Evolutionary conservation across 2,329 filamentous ascomycete genomes (phyloP).

Genomic region (Ambrosiella beaveri): DNA sequence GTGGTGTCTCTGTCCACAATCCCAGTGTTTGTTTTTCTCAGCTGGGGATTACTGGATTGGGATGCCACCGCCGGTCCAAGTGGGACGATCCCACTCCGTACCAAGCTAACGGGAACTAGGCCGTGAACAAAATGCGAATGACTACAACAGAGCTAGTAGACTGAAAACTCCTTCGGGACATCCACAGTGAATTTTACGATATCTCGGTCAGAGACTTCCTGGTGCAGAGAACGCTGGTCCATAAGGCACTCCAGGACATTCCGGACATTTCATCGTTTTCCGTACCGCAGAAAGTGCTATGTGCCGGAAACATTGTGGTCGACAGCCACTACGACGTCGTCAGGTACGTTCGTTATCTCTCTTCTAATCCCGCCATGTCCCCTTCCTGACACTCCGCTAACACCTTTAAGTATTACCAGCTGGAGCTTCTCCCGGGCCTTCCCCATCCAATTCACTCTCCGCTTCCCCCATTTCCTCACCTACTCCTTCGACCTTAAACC

Average conservation of each 20-base stretch:
- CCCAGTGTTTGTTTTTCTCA: not conserved
- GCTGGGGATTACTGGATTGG: too few relatives aligned
- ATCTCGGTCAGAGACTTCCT: constrained; percentile 5
- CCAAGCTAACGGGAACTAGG: not conserved
- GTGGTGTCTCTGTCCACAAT: too few relatives aligned
- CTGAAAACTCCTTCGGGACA: constrained; percentile 1
- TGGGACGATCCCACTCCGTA: not conserved
- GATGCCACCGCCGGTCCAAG: too few relatives aligned
- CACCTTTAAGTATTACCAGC: constrained; percentile 6
- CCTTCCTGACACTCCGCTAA: not conserved
- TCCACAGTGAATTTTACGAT: not conserved
- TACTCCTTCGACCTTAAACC: not conserved
- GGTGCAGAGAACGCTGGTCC: constrained; percentile 5
- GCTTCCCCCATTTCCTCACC: constrained; percentile 10
- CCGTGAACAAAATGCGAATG: constrained; percentile 6
- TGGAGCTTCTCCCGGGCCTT: constrained; percentile 9
- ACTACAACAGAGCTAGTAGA: constrained; percentile 10
- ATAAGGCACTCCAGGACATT: constrained; percentile 4
- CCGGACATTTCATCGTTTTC: constrained; percentile 9
- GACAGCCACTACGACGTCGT: constrained; percentile 8
- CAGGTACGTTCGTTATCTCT: not conserved
- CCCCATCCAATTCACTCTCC: constrained; percentile 8
- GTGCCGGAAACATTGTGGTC: constrained; percentile 8
- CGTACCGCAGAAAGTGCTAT: constrained; percentile 7
- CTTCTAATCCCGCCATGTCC: not conserved